Evolutionary conservation across 768 basidiomycete genomes (phyloP).

Genomic region (Russula lepida): DNA sequence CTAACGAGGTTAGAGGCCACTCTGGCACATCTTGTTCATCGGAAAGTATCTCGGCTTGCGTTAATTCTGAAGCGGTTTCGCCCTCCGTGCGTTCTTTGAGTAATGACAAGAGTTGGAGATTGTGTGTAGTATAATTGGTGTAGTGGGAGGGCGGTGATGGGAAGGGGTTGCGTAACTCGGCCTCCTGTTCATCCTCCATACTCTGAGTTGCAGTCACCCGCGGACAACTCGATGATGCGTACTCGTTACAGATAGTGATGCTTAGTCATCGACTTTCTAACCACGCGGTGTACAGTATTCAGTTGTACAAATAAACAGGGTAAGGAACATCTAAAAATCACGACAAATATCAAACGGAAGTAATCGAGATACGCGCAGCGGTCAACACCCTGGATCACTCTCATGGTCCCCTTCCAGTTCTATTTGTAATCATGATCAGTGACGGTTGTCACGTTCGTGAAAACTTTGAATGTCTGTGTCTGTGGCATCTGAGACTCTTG

Average conservation of each 20-base stretch:
- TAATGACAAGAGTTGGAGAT: conserved; percentile 58
- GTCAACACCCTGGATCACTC: background rate
- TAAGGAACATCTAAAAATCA: background rate
- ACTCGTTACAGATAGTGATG: background rate
- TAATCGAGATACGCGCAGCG: background rate
- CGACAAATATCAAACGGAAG: too few relatives aligned
- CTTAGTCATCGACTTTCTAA: background rate
- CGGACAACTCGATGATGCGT: too few relatives aligned
- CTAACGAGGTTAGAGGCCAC: conserved; percentile 66
- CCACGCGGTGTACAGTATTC: too few relatives aligned
- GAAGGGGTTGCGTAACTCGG: conserved; percentile 78
- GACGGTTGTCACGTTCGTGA: background rate
- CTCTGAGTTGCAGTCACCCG: background rate
- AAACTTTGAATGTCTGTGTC: background rate
- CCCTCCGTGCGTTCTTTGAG: conserved; percentile 44
- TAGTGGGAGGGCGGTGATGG: conserved; percentile 86
- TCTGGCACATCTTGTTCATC: conserved; percentile 72
- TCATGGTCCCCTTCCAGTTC: background rate
- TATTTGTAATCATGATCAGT: background rate
- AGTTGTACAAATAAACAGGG: too few relatives aligned
- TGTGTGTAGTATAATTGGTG: conserved; percentile 63
- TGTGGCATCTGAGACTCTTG: background rate
- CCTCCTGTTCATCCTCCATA: conserved; percentile 64
- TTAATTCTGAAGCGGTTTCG: conserved; percentile 31
- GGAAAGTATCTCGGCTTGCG: conserved; percentile 54